Evolutionary conservation across 2,329 filamentous ascomycete genomes (phyloP).

Genomic region (Ophiostoma ulmi): DNA sequence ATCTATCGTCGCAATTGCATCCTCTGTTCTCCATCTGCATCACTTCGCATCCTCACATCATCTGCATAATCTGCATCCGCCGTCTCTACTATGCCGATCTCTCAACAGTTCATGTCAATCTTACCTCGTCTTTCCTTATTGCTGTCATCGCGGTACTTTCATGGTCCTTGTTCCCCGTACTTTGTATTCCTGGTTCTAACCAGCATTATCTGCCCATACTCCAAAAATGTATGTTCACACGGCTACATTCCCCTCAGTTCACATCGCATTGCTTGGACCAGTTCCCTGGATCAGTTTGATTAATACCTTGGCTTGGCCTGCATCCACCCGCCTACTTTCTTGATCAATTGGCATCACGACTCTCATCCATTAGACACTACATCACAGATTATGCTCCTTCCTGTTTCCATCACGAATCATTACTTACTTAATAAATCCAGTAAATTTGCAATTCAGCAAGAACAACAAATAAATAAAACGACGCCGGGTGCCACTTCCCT

Average conservation of each 20-base stretch:
- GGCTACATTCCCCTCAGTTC: not conserved
- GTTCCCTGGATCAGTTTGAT: not conserved
- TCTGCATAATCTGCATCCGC: not conserved
- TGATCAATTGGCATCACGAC: not conserved
- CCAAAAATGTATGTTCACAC: not conserved
- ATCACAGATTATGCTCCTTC: not conserved
- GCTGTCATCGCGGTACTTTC: constrained; percentile 6
- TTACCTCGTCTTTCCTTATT: not conserved
- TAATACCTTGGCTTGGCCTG: not conserved
- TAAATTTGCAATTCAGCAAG: not conserved
- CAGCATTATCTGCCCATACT: not conserved
- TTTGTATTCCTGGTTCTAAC: not conserved
- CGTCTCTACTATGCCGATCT: not conserved
- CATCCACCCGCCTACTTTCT: not conserved
- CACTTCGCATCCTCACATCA: not conserved
- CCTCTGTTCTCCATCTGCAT: not conserved
- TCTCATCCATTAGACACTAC: not conserved
- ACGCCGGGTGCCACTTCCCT: not conserved
- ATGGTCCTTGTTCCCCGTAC: not conserved
- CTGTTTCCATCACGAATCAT: not conserved
- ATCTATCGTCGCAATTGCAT: not conserved
- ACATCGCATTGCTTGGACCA: not conserved
- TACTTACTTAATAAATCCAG: not conserved
- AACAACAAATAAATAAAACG: not conserved
- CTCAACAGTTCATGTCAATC: not conserved